Evolutionary conservation across 2,329 filamentous ascomycete species (phyloP), one percentile per base, ranked within the genome.

Genomic region (Pyrenophora graminea): DNA sequence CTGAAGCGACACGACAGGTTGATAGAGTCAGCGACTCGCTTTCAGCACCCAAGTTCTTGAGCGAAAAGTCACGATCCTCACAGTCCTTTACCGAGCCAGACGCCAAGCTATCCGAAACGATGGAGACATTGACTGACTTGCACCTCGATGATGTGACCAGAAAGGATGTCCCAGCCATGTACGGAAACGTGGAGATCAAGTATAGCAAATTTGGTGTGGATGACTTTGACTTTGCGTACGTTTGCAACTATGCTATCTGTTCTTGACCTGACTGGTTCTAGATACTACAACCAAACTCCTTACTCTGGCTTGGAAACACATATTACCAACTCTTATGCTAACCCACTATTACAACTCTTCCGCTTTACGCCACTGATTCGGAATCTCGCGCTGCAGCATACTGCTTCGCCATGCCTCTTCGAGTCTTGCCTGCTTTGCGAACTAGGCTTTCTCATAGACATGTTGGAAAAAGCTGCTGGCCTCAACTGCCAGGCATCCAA

Each of bases 151-250:
- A 80, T 34, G 87, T 88, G 58, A 83, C 88, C 48, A 89, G 90
- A 58, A 85, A 88, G 34, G 91, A 96, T 49, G 88, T 94, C 4
- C 89, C 93, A 18, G 83, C 89, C 7, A 90, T 94, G 78, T 99
- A 99, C 72, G 87, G 89, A 58, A 92, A 91, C 64, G 89, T 97
- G 9, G 93, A 97, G 72, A 99, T 99, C 76, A 97, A 97, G 71
- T 99, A 97, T 78, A 97, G 93, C 80, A 95, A 91, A 70, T 99
- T 97, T 73, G 94, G 94, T 17, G 91, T 99, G n/a, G 93, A 97
- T 66, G 95, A 99, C 73, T 99, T 99, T 71, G 94, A 99, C 73
- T 99, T 99, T 75, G 88, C 89, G 86, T 90, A 77, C 65, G 85
- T 31, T 19, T 36, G 37, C 12, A 8, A 9, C 32, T 4, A 4